Conservation (phyloP, 371 early-diverging fungal genomes). For the Rhizopus sp. region DNA sequence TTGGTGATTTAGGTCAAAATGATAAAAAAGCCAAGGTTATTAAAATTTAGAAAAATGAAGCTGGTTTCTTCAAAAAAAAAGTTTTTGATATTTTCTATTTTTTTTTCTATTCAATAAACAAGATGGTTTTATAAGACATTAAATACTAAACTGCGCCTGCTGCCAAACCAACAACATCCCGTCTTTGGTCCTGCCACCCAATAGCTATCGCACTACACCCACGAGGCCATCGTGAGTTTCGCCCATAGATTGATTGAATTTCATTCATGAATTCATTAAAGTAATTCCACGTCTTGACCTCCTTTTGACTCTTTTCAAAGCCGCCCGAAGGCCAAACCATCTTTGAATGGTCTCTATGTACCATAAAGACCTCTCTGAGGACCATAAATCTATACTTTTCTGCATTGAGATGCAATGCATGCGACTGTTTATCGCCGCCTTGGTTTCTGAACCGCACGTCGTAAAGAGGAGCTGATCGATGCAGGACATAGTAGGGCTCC, state of each 20-base stretch:
- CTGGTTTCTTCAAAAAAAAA: background rate
- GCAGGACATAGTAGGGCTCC: constrained; percentile 70
- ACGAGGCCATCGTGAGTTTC: constrained; percentile 57
- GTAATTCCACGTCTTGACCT: constrained; percentile 46
- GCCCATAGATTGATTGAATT: constrained; percentile 53
- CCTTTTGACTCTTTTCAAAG: constrained; percentile 47
- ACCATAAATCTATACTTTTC: constrained; percentile 58
- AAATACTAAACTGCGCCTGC: constrained; percentile 25
- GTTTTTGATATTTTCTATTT: background rate
- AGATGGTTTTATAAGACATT: no score
- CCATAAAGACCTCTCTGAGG: constrained; percentile 52
- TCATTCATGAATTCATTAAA: constrained; percentile 57
- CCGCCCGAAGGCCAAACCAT: constrained; percentile 63
- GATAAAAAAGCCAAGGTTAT: constrained; percentile 33
- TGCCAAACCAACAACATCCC: constrained; percentile 38
- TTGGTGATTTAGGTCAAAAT: constrained; percentile 53
- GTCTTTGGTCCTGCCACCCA: constrained; percentile 50
- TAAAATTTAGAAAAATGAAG: background rate
- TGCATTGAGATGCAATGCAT: constrained; percentile 63
- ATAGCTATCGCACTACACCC: constrained; percentile 54
- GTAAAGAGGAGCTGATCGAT: constrained; percentile 51
- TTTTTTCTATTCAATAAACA: constrained; percentile 1
- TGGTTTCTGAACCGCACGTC: constrained; percentile 67
- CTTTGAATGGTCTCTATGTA: constrained; percentile 61
- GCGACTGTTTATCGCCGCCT: constrained; percentile 71